These are phyloP conservation scores for Suhomyces sp. DNA, from an alignment of 805 yeast species.

Conservation along the genomic window DNA sequence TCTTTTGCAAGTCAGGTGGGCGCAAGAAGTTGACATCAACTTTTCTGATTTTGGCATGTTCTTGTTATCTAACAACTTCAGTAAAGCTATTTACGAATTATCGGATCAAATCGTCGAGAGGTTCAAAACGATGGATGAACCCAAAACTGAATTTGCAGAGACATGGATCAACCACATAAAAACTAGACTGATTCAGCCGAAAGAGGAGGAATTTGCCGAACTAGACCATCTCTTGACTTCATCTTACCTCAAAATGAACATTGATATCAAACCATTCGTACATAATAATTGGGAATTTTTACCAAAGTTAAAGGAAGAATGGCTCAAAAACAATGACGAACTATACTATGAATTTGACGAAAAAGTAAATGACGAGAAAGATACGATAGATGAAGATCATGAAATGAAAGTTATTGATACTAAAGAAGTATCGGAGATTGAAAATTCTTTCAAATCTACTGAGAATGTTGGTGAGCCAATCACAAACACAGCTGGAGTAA, in stretches of 20 bases:
- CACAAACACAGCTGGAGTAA: background rate
- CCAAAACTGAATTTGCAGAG: background rate
- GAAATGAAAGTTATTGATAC: background rate
- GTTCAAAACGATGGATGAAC: background rate
- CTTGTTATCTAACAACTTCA: background rate
- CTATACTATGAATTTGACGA: background rate
- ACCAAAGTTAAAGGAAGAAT: conserved; percentile 18
- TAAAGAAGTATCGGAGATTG: background rate
- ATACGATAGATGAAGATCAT: background rate
- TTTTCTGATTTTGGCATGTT: conserved; percentile 2
- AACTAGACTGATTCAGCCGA: background rate
- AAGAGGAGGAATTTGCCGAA: background rate
- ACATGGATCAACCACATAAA: background rate
- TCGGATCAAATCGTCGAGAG: background rate
- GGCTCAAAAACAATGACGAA: conserved; percentile 12
- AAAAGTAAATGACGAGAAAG: background rate
- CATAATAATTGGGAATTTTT: conserved; percentile 19
- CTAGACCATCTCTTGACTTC: conserved; percentile 21
- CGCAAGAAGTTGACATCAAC: conserved; percentile 8
- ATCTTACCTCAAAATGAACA: conserved; percentile 8
- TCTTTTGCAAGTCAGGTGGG: conserved; percentile 18
- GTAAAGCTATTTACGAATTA: background rate
- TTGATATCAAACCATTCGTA: conserved; percentile 17
- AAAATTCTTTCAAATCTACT: background rate
- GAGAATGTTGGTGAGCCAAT: background rate